Evolutionary conservation across 345 rosid genomes (phyloP).

Genomic region (Lumnitzera racemosa): DNA sequence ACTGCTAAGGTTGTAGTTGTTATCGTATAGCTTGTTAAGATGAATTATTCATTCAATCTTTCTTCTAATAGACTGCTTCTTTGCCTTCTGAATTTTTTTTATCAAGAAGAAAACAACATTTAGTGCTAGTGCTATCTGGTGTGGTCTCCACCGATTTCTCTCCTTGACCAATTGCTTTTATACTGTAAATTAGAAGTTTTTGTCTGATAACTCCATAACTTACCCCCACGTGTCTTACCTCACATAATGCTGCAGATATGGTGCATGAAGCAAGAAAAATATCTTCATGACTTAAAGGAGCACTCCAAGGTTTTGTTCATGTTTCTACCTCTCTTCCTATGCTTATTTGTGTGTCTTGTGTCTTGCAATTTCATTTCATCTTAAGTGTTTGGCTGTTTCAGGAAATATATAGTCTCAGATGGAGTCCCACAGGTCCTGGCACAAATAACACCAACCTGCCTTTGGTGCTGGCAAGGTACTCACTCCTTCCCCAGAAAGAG

Average conservation of each 20-base stretch:
- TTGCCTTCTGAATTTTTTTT: not conserved
- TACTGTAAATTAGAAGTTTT: not conserved
- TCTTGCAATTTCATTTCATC: not conserved
- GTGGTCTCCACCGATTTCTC: not conserved
- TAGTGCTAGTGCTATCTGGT: not conserved
- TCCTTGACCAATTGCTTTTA: conserved; percentile 1
- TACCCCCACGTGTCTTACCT: not conserved
- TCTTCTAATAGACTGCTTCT: not conserved
- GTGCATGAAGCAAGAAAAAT: conserved; percentile 71
- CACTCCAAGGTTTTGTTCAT: conserved; percentile 48
- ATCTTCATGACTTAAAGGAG: conserved; percentile 79
- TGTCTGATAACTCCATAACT: conserved; percentile 1
- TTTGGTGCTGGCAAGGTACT: conserved; percentile 77
- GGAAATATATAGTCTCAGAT: conserved; percentile 90
- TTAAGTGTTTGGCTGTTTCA: conserved; percentile 16
- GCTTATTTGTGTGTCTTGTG: not conserved
- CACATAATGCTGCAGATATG: conserved; percentile 48
- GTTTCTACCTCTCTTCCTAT: not conserved
- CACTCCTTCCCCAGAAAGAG: no score
- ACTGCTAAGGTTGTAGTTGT: conserved; percentile 74
- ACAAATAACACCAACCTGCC: conserved; percentile 93
- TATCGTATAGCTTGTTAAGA: not conserved
- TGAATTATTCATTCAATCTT: not conserved
- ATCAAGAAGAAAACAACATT: not conserved
- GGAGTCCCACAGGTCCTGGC: conserved; percentile 94